phyloP scores from a whole-genome alignment of 768 basidiomycete genomes.

The Pisolithus orientalis region DNA sequence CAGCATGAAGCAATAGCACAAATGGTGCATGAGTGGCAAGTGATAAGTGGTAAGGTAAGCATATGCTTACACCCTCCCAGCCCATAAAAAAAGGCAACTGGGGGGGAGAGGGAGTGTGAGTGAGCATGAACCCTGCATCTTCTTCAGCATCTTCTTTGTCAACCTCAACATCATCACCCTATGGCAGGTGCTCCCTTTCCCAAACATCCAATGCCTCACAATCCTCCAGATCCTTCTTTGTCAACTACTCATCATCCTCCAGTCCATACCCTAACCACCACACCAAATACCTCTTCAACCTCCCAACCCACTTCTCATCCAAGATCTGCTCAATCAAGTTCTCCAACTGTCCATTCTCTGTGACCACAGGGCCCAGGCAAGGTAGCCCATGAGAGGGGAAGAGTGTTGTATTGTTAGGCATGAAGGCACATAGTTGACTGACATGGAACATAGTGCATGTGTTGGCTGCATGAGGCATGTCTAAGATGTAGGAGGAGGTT shows the following conservation, averaged over 20 bases:
- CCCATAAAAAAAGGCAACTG: too few relatives aligned
- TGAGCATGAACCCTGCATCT: too few relatives aligned
- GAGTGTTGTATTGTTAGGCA: slow-evolving; percentile 29
- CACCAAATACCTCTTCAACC: slow-evolving; percentile 10
- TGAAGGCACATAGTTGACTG: slow-evolving; percentile 20
- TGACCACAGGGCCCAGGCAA: slow-evolving; percentile 1
- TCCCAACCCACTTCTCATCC: slow-evolving; percentile 3
- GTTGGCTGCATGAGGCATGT: slow-evolving; percentile 18
- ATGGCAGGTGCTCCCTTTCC: too few relatives aligned
- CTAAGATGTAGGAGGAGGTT: slow-evolving; percentile 17
- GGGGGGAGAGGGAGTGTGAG: too few relatives aligned
- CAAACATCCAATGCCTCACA: too few relatives aligned
- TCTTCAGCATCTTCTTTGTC: too few relatives aligned
- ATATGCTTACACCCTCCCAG: too few relatives aligned
- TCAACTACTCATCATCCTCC: slow-evolving; percentile 26
- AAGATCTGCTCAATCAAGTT: slow-evolving; percentile 3
- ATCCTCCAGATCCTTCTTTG: too few relatives aligned
- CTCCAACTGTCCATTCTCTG: background rate
- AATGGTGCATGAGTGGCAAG: too few relatives aligned
- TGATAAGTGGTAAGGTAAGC: too few relatives aligned
- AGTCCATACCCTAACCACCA: slow-evolving; percentile 26
- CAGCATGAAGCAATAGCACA: too few relatives aligned
- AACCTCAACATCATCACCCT: too few relatives aligned
- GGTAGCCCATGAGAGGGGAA: slow-evolving; percentile 28
- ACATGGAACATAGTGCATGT: slow-evolving; percentile 31